phyloP scores from a whole-genome alignment of 2,329 filamentous ascomycete species.

The Alternaria sp. region DNA sequence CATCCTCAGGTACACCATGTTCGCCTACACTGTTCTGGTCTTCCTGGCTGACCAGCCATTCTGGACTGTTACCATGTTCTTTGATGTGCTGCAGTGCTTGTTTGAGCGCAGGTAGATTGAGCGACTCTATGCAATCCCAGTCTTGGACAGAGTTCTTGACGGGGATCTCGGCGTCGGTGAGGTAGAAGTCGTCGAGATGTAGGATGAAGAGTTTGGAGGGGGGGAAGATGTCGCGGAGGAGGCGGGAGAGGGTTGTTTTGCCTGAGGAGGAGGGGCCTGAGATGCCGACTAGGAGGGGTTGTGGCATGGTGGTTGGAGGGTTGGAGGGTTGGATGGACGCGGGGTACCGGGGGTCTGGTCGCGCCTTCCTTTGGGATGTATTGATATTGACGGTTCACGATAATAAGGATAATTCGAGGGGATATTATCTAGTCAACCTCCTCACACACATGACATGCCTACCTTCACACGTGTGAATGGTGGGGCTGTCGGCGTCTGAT shows the following conservation, averaged over 20 bases:
- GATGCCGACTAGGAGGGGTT: constrained; percentile 72
- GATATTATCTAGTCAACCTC: background rate
- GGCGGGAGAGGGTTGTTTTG: constrained; percentile 89
- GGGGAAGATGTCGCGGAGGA: constrained; percentile 82
- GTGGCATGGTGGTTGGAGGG: constrained; percentile 25
- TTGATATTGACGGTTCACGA: background rate
- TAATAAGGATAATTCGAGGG: background rate
- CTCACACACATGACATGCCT: background rate
- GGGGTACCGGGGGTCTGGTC: background rate
- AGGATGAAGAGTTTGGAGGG: constrained; percentile 71
- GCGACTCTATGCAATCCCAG: constrained; percentile 87
- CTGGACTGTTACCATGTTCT: constrained; percentile 65
- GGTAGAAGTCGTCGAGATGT: constrained; percentile 97
- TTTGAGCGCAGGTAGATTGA: constrained; percentile 74
- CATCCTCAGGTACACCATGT: constrained; percentile 35
- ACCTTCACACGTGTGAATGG: constrained; percentile 10
- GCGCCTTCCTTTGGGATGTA: background rate
- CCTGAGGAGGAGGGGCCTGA: constrained; percentile 92
- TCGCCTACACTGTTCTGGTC: constrained; percentile 62
- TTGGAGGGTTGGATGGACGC: background rate
- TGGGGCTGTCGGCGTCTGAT: constrained; percentile 18
- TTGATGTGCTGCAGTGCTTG: constrained; percentile 74
- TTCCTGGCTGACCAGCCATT: constrained; percentile 60
- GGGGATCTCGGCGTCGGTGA: constrained; percentile 72
- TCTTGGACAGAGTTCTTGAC: constrained; percentile 68